Conservation (phyloP, 148 eudicot species). For the Gaultheria prostrata region DNA sequence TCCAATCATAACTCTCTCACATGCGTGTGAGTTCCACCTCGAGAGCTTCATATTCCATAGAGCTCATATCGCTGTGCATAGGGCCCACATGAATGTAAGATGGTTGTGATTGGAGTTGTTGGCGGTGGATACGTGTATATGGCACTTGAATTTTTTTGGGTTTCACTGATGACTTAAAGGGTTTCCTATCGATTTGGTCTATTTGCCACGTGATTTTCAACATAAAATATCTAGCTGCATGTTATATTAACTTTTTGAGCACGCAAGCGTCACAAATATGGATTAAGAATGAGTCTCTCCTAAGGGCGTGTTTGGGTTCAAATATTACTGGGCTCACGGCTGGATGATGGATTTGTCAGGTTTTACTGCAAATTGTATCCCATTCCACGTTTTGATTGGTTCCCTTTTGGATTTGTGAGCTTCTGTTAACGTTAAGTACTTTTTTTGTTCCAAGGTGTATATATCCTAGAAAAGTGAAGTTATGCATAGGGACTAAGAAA, state of each 20-base stretch:
- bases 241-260: not conserved
- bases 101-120: too few relatives aligned
- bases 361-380: too few relatives aligned
- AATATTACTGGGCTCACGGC: not conserved
- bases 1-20: too few relatives aligned
- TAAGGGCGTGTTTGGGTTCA: not conserved
- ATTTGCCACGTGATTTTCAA: not conserved
- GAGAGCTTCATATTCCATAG: too few relatives aligned
- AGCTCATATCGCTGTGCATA: too few relatives aligned
- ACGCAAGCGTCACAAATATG: not conserved
- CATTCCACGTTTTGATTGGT: too few relatives aligned
- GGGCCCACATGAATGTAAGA: too few relatives aligned
- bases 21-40: too few relatives aligned
- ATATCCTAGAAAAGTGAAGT: not conserved
- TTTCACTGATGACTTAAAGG: not conserved
- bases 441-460: not conserved
- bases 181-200: not conserved
- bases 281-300: not conserved
- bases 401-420: too few relatives aligned
- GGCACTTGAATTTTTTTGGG: not conserved
- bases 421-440: not conserved
- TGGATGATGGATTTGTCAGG: not conserved
- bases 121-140: too few relatives aligned
- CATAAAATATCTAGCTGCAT: not conserved
- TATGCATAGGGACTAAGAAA: not conserved